These are phyloP conservation scores for Hypericum androsaemum DNA, from an alignment of 345 rosid genomes.

Conservation along the genomic window DNA sequence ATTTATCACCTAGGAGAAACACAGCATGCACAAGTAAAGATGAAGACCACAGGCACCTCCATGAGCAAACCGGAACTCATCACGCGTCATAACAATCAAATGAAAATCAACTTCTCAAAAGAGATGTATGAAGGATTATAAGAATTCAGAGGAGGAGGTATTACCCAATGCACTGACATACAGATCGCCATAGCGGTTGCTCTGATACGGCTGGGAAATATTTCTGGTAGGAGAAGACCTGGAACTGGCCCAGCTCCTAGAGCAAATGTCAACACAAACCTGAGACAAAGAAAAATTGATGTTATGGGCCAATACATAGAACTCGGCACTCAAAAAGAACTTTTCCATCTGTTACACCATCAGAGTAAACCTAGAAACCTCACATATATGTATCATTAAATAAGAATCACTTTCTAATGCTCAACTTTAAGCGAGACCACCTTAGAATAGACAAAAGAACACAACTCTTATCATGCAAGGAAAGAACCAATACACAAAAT, in stretches of 20 bases:
- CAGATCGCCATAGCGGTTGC: constrained; percentile 97
- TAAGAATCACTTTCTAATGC: too few species aligned
- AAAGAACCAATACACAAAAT: too few species aligned
- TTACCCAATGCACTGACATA: constrained; percentile 98
- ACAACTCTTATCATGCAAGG: too few species aligned
- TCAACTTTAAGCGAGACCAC: too few species aligned
- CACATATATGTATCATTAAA: too few species aligned
- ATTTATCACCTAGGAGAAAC: constrained; percentile 53
- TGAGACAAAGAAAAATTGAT: constrained; percentile 18
- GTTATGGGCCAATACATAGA: too few species aligned
- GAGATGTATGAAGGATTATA: background rate
- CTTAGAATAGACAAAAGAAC: too few species aligned
- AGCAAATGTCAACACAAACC: constrained; percentile 89
- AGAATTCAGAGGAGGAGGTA: constrained; percentile 3
- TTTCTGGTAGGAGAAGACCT: constrained; percentile 87
- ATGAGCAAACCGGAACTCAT: background rate
- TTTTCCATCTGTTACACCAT: too few species aligned
- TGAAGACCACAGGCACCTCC: background rate
- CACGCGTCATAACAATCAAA: constrained; percentile 5
- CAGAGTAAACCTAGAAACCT: too few species aligned
- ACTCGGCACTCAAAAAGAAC: too few species aligned
- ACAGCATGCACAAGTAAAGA: background rate
- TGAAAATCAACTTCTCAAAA: too few species aligned
- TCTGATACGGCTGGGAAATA: constrained; percentile 78
- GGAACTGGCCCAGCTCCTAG: constrained; percentile 99